A percentile compares a stretch with the other conserved stretches of the same genome.
Conservation (phyloP, 306 rosid genomes). For the Leucaena leucocephala region DNA sequence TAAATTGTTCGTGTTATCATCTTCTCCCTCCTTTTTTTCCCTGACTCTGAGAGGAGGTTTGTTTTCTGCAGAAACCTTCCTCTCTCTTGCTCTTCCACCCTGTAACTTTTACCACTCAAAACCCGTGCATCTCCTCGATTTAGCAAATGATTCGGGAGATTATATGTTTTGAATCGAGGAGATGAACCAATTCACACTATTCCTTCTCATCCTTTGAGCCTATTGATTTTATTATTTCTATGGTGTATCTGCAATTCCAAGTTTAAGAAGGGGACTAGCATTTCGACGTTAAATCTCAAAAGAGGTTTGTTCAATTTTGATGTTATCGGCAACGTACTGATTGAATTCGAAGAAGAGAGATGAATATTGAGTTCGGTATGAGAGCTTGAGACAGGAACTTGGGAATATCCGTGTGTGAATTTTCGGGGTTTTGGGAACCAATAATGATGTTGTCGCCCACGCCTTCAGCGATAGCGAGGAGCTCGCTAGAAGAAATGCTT, state of each 20-base stretch:
- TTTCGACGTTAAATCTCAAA: slow-evolving; percentile 31
- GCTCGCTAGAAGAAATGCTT: slow-evolving; percentile 96
- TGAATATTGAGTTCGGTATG: slow-evolving; percentile 35
- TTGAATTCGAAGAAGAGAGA: slow-evolving; percentile 37
- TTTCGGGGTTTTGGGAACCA: neutral
- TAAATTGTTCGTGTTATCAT: slow-evolving; percentile 26
- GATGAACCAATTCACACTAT: neutral
- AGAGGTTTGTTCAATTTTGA: slow-evolving; percentile 17
- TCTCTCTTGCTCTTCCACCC: slow-evolving; percentile 47
- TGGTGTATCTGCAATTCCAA: neutral
- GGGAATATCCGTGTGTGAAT: slow-evolving; percentile 19
- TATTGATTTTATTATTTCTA: neutral
- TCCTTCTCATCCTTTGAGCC: slow-evolving; percentile 28
- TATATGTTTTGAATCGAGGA: slow-evolving; percentile 27
- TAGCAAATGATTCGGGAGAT: slow-evolving; percentile 46
- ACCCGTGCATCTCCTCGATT: slow-evolving; percentile 46
- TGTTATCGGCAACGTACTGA: slow-evolving; percentile 27
- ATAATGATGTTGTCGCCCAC: slow-evolving; percentile 73
- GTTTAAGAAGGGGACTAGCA: neutral
- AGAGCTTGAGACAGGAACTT: slow-evolving; percentile 38
- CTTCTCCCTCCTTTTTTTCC: slow-evolving; percentile 16
- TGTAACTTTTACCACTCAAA: slow-evolving; percentile 45
- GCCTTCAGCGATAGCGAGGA: slow-evolving; percentile 63
- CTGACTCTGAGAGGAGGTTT: slow-evolving; percentile 43
- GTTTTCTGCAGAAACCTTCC: slow-evolving; percentile 51